These are phyloP conservation scores for Rhytidiadelphus loreus DNA, from an alignment of 225 moss, liverwort and hornwort genomes.

Conservation along the genomic window DNA sequence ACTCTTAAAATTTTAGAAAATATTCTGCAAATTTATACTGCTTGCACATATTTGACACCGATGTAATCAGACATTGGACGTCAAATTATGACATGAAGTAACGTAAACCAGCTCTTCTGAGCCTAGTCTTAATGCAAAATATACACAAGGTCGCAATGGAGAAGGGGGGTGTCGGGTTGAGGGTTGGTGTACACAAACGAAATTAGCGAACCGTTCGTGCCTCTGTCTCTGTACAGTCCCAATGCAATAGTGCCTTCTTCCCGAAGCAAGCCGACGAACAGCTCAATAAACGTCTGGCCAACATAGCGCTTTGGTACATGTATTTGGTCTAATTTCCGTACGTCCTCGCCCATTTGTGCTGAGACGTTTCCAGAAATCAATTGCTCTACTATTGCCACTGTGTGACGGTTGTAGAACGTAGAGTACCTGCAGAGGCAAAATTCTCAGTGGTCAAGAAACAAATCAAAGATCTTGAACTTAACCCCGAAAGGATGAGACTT, in stretches of 20 bases:
- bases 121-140: background rate
- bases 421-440: slow-evolving; percentile 37
- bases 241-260: background rate
- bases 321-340: slow-evolving; percentile 29
- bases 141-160: slow-evolving; percentile 21
- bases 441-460: background rate
- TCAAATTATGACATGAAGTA: no score
- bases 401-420: slow-evolving; percentile 72
- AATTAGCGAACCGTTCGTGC: slow-evolving; percentile 23
- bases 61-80: no score
- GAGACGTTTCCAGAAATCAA: slow-evolving; percentile 39
- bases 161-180: background rate
- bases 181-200: slow-evolving; percentile 47
- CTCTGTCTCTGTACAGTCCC: slow-evolving; percentile 33
- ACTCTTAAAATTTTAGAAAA: accelerated
- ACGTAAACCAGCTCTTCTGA: background rate
- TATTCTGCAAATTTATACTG: no score
- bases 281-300: slow-evolving; percentile 13
- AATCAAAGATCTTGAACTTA: background rate
- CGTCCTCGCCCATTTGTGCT: background rate
- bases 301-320: slow-evolving; percentile 21
- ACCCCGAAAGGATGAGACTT: accelerated
- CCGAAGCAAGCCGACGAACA: slow-evolving; percentile 14
- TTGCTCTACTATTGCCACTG: slow-evolving; percentile 67
- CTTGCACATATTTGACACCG: background rate